phyloP scores from a whole-genome alignment of 495 filamentous ascomycete genomes.

The Cercophora newfieldiana region DNA sequence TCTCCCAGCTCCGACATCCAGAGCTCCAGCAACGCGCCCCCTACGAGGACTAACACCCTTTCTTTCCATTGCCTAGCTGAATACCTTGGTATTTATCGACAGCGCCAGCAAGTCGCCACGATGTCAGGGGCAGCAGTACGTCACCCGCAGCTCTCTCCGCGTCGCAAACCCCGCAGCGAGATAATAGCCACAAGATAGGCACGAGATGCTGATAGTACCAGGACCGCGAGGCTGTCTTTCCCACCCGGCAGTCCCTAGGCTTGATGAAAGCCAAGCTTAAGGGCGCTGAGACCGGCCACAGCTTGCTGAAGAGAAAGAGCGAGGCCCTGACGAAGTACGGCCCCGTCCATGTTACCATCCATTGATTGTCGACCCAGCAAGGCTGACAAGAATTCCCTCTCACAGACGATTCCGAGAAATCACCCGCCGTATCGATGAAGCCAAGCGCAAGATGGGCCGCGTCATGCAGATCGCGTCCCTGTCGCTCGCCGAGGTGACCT shows the following conservation, averaged over 20 bases:
- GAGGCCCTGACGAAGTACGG: constrained; percentile 88
- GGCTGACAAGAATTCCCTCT: not conserved
- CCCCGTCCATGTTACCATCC: constrained; percentile 2
- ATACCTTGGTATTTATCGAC: not conserved
- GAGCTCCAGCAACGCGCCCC: not conserved
- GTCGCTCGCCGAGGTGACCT: constrained; percentile 95
- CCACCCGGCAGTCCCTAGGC: constrained; percentile 93
- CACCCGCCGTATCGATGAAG: constrained; percentile 94
- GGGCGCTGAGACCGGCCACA: constrained; percentile 88
- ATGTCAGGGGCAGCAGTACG: constrained; percentile 64
- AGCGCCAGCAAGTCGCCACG: constrained; percentile 24
- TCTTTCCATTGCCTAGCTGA: constrained; percentile 4
- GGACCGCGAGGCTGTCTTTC: constrained; percentile 94
- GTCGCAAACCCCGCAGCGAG: constrained; percentile 19
- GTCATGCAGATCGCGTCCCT: constrained; percentile 99
- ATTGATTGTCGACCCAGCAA: constrained; percentile 14
- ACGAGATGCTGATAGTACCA: constrained; percentile 36
- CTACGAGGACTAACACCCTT: not conserved
- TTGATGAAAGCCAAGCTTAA: constrained; percentile 99
- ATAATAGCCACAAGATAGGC: no score
- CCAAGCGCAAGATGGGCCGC: constrained; percentile 98
- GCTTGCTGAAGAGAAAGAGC: constrained; percentile 84
- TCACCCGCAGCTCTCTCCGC: not conserved
- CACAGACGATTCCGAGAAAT: constrained; percentile 61
- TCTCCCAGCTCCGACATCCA: constrained; percentile 11